A percentile compares a stretch with the other conserved stretches of the same genome.
Conservation (phyloP, 495 filamentous ascomycete species). For the Lophiotrema nucula region DNA sequence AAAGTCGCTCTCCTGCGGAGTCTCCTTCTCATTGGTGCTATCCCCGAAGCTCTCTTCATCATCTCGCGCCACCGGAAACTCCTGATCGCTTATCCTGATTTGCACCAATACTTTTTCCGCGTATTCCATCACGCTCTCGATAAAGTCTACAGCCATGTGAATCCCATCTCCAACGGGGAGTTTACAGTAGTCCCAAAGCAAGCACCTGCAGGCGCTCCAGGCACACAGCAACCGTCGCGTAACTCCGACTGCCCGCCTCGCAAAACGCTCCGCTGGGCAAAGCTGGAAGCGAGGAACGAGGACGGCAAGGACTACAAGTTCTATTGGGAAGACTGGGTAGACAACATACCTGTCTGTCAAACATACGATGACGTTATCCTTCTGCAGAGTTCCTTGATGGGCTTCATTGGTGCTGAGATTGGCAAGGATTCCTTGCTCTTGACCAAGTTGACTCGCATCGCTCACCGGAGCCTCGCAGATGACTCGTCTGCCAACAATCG, state of each 20-base stretch:
- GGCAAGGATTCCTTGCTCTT: conserved; percentile 78
- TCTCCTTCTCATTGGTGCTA: conserved; percentile 83
- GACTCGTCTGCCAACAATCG: conserved; percentile 68
- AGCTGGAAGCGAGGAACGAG: conserved; percentile 60
- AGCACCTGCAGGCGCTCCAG: conserved; percentile 49
- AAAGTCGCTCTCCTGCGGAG: conserved; percentile 81
- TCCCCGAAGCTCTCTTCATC: conserved; percentile 91
- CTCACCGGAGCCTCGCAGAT: conserved; percentile 65
- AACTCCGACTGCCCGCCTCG: conserved; percentile 54
- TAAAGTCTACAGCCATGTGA: conserved; percentile 59
- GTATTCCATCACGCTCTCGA: conserved; percentile 76
- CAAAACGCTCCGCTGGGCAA: conserved; percentile 72
- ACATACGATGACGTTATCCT: conserved; percentile 85
- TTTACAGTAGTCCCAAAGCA: conserved; percentile 4
- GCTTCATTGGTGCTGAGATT: conserved; percentile 80
- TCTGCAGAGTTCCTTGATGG: conserved; percentile 80
- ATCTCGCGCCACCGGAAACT: conserved; percentile 91
- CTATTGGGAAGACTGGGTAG: conserved; percentile 97
- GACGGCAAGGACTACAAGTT: conserved; percentile 79
- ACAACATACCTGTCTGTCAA: conserved; percentile 88
- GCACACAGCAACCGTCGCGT: too few species aligned
- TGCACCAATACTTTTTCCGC: conserved; percentile 75
- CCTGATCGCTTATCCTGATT: conserved; percentile 74
- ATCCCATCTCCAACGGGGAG: conserved; percentile 42
- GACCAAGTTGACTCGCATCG: conserved; percentile 77